phyloP scores from a whole-genome alignment of 495 filamentous ascomycete species.

The Xylaria flabelliformis region DNA sequence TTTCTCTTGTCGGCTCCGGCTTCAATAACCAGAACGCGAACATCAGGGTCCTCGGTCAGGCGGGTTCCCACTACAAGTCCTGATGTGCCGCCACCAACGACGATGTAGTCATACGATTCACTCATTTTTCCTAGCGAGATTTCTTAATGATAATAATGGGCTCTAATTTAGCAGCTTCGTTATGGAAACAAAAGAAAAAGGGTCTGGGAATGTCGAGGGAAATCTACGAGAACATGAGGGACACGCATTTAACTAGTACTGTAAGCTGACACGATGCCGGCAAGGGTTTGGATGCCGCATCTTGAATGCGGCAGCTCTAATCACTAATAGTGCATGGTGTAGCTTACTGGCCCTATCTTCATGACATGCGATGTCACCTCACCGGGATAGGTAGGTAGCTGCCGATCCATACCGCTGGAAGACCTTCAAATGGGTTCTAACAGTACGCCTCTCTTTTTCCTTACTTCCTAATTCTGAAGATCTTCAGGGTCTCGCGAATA shows the following conservation, averaged over 20 bases:
- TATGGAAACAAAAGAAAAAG: not conserved
- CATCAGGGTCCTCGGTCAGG: slow-evolving; percentile 50
- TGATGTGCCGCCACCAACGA: slow-evolving; percentile 84
- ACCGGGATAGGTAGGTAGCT: not conserved
- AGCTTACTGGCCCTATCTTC: slow-evolving; percentile 19
- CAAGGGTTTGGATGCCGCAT: slow-evolving; percentile 18
- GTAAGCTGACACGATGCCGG: slow-evolving; percentile 24
- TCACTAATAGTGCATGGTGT: slow-evolving; percentile 15
- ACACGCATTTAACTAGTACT: not conserved
- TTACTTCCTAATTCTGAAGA: not conserved
- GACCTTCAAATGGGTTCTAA: not conserved
- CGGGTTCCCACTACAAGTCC: slow-evolving; percentile 78
- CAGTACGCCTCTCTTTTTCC: not conserved
- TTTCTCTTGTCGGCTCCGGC: slow-evolving; percentile 57
- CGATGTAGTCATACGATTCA: slow-evolving; percentile 74
- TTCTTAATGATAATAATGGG: not conserved
- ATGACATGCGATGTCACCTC: slow-evolving; percentile 15
- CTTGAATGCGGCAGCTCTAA: slow-evolving; percentile 7
- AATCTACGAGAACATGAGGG: not conserved
- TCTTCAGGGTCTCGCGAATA: slow-evolving; percentile 14
- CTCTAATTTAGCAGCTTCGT: not conserved
- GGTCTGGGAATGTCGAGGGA: not conserved
- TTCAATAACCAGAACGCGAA: slow-evolving; percentile 59
- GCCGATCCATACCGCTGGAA: slow-evolving; percentile 1
- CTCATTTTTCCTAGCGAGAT: slow-evolving; percentile 20